phyloP scores from a whole-genome alignment of 2,329 filamentous ascomycete genomes.

The Coniochaeta sp. region DNA sequence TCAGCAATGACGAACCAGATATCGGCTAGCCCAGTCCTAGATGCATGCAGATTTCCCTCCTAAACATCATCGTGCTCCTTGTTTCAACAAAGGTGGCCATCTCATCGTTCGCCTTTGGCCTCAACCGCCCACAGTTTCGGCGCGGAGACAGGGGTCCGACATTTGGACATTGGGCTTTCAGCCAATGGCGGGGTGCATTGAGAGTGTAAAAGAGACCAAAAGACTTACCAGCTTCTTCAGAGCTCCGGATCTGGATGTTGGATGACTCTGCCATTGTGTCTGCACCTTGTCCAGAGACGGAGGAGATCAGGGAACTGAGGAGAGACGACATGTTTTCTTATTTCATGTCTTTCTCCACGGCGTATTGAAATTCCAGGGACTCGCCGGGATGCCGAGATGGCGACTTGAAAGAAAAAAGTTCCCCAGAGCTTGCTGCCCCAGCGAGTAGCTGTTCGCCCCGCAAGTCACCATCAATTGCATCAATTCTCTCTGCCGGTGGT shows the following conservation, averaged over 20 bases:
- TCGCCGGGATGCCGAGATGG: background rate
- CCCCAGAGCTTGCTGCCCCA: background rate
- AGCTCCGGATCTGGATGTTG: conserved; percentile 40
- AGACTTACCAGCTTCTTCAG: conserved; percentile 58
- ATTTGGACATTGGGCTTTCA: background rate
- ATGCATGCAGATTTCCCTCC: background rate
- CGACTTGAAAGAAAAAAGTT: background rate
- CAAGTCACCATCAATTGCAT: conserved; percentile 4
- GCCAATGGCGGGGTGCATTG: background rate
- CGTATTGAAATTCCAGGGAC: background rate
- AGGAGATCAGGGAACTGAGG: conserved; percentile 16
- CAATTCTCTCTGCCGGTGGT: conserved; percentile 4
- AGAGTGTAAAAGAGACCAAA: background rate
- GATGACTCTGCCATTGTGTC: conserved; percentile 14
- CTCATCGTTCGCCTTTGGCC: background rate
- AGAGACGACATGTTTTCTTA: conserved; percentile 25
- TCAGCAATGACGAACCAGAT: background rate
- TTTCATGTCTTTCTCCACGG: background rate
- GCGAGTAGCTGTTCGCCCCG: background rate
- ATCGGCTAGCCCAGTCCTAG: conserved; percentile 2
- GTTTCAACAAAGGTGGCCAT: background rate
- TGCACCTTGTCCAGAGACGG: conserved; percentile 9
- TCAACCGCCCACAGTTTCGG: background rate
- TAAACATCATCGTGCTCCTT: background rate
- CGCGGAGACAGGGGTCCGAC: background rate